phyloP scores from a whole-genome alignment of 2,329 filamentous ascomycete species.

The Pseudogymnoascus destructans region DNA sequence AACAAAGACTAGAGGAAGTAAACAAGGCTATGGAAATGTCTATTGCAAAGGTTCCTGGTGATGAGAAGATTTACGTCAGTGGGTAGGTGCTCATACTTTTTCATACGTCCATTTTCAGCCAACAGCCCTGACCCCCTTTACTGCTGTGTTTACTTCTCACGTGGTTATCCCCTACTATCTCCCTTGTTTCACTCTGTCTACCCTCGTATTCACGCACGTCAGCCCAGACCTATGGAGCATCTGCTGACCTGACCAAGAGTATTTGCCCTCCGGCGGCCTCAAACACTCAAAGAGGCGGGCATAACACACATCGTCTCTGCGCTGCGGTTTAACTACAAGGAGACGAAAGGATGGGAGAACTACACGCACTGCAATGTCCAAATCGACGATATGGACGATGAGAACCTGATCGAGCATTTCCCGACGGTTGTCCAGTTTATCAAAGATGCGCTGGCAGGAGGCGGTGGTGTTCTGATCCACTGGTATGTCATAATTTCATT shows the following conservation, averaged over 20 bases:
- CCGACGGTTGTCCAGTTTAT: conserved; percentile 72
- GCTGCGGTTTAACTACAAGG: conserved; percentile 45
- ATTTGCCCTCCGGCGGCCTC: conserved; percentile 61
- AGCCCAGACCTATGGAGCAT: neutral
- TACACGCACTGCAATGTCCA: conserved; percentile 68
- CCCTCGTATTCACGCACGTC: neutral
- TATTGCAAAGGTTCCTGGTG: conserved; percentile 54
- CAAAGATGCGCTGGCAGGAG: conserved; percentile 52
- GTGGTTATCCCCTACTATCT: neutral
- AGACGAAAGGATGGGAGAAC: conserved; percentile 39
- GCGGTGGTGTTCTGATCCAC: conserved; percentile 53
- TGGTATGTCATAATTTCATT: conserved; percentile 40
- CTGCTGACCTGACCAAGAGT: conserved; percentile 39
- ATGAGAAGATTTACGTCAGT: conserved; percentile 63
- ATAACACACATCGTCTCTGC: conserved; percentile 91
- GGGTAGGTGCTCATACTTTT: conserved; percentile 41
- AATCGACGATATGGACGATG: conserved; percentile 81
- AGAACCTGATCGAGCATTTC: conserved; percentile 73
- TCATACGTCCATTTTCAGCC: conserved; percentile 11
- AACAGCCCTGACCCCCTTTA: neutral
- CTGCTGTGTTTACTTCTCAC: neutral
- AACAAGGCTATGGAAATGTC: conserved; percentile 33
- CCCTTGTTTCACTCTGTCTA: neutral
- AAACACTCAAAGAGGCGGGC: conserved; percentile 54
- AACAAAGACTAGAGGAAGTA: neutral